Base-by-base conservation (phyloP, 345 rosid species). In the Brassica juncea region DNA sequence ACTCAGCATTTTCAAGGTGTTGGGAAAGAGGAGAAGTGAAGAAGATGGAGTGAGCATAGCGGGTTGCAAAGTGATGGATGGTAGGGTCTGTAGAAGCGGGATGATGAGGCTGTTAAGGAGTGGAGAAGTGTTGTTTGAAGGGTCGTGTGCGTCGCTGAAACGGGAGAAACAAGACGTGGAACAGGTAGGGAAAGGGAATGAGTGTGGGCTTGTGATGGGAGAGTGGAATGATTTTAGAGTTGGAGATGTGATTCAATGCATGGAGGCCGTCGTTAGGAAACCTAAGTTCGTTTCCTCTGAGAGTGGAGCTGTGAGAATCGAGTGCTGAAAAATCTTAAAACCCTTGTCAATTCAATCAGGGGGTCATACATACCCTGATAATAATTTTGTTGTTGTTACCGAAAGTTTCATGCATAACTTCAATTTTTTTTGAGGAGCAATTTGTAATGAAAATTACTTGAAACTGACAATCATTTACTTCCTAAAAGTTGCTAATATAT, bases 101-200 rank as follows among this genome's bases (percentile, higher is more conserved):
- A 81, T 83, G 42, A 70, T 95, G 91, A 91, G 96, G 85, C 92
- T 95, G 35, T 54, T 95, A 69, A 82, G 99, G 73, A 95, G 98
- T 0, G 99, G 98, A 25, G 94, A 94, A 81, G 90, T 93, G 5
- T 69, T 95, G 55, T 93, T 85, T 5, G 98, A 93, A 86, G 99
- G 99, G 42, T 66, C 85, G 64, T 93, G 99, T 15, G 6, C 76
- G 0, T 95, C 99, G 12, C 88, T 91, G 74, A 93, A 93, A 86
- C 84, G 91, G 54, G 97, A 91, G 88, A 93, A 88, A 84, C 94
- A 93, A 80, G 97, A 93, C 5, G 98, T 93, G 52, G 99, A 93
- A 55, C 86, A 82, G 32, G 98, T 95, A 0, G 90, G 84, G 19
- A 91, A 88, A 80, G 99, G 99, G 52, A 86, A 75, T 4, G 99